Conservation (phyloP, 1,139 yeast species). For the Hemisphaericaspora xylofermentans region DNA sequence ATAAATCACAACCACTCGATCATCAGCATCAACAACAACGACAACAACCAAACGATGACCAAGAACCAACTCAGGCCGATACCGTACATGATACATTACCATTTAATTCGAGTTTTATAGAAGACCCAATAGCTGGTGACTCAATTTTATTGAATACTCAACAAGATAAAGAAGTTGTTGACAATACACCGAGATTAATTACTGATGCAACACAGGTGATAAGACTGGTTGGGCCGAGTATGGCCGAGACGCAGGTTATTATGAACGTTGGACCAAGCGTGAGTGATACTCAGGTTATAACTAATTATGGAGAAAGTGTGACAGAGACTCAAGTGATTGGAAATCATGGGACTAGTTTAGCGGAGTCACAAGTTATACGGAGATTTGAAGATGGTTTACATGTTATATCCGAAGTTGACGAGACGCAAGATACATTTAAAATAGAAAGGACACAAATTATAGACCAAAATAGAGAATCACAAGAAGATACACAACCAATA, state of each 20-base stretch:
- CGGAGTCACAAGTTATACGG: not conserved
- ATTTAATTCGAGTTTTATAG: not conserved
- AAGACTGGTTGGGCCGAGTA: not conserved
- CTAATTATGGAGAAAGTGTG: not conserved
- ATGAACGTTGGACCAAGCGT: not conserved
- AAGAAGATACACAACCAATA: too few species aligned
- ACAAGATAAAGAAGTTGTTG: conserved; percentile 1
- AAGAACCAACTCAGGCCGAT: not conserved
- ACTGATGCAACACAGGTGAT: conserved; percentile 1
- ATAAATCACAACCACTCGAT: too few species aligned
- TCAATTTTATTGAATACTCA: conserved; percentile 5
- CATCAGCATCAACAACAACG: not conserved
- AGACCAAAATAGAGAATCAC: too few species aligned
- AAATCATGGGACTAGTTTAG: not conserved
- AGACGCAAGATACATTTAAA: too few species aligned
- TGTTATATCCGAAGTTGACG: not conserved
- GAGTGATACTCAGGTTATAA: conserved; percentile 1
- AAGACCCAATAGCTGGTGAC: too few species aligned
- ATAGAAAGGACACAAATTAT: too few species aligned
- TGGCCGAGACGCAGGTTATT: not conserved
- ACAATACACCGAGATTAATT: not conserved
- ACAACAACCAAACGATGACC: not conserved
- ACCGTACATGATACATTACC: not conserved
- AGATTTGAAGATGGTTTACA: not conserved
- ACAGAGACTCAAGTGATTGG: not conserved